Conservation (phyloP, 169 alveolate genomes). For the Plasmodium blacklocki region DNA sequence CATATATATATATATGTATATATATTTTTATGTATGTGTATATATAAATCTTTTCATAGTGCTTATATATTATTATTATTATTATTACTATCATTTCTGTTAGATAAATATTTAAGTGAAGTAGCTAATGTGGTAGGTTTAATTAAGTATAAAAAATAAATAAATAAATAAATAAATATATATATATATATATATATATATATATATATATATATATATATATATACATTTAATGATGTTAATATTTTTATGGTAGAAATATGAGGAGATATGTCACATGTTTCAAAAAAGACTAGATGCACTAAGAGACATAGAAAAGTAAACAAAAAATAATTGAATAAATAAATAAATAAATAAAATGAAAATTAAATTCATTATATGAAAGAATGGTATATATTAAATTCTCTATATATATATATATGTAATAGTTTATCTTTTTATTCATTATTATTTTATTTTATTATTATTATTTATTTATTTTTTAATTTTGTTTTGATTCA, state of each 20-base stretch:
- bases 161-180: slow-evolving; percentile 1
- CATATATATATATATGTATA: no score
- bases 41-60: neutral
- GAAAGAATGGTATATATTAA: neutral
- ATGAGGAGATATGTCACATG: no score
- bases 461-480: neutral
- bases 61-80: neutral
- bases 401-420: neutral
- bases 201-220: slow-evolving; percentile 14
- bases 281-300: slow-evolving; percentile 57
- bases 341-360: neutral
- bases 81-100: neutral
- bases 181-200: neutral
- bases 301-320: slow-evolving; percentile 67
- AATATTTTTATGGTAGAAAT: neutral
- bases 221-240: neutral
- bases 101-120: no score
- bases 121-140: no score
- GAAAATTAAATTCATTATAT: no score
- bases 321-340: slow-evolving; percentile 2
- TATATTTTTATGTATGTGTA: neutral
- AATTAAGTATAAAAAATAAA: neutral
- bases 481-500: neutral
- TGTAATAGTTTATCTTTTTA: neutral
- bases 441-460: neutral